Evolutionary conservation across 1,139 yeast species (phyloP), one percentile per base, ranked within the genome.

Genomic region (Geotrichum klebahnii): DNA sequence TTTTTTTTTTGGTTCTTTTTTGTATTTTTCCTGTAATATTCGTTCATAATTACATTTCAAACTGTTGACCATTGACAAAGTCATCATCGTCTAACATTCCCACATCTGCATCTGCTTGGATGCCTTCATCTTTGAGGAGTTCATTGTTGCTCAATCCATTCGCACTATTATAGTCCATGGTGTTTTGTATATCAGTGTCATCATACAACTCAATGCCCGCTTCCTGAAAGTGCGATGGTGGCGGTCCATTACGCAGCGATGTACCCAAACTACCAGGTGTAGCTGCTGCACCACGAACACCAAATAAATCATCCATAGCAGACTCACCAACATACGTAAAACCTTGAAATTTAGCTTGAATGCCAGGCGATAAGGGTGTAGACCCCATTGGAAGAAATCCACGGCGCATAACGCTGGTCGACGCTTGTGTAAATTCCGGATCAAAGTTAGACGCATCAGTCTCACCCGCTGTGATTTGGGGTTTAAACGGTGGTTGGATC

Each of bases 381-480:
- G 26, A 33, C 36, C 29, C 41, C 46, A 46, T 48, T 55, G 33
- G 59, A 69, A 78, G 68, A 48, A 77, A 65, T 59, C 83, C 87
- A 61, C 81, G 80, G 63, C 80, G 82, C 66, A 87, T 77, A 32
- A 80, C 82, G 16, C 92, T 83, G 1, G 96, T 88, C 31, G 95
- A 84, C 44, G 95, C 90, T 60, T 83, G 84, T n/a, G 98, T 92
- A 68, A 92, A 92, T 68, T 90, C 97, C 5, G 97, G 97, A 66
- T 92, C 98, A 69, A 92, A 92, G 69, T 92, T 92, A n/a, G 96
- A 84, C 6, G 96, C 90, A 67, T 92, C 98, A 3, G 94, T 81
- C 64, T 92, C 98, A 20, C 36, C 35, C 8, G 84, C 72, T 58
- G 90, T 78, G 65, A 88, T 95, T 8, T 41, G 42, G 2, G 98